These are phyloP conservation scores for Hanseniaspora nectarophila DNA, from an alignment of 805 yeast genomes.

Conservation along the genomic window DNA sequence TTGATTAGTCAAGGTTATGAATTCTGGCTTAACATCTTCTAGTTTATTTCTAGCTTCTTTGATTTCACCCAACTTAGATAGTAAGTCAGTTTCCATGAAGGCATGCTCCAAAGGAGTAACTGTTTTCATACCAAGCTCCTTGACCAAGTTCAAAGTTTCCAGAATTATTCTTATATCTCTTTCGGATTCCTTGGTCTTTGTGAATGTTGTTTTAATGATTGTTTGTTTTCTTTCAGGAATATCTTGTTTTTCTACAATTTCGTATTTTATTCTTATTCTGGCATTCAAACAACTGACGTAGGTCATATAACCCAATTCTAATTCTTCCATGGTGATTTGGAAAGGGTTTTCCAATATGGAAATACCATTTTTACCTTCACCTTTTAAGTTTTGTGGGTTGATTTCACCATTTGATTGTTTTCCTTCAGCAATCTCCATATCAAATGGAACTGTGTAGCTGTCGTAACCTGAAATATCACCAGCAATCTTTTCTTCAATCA, in stretches of 20 bases:
- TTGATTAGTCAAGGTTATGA: background rate
- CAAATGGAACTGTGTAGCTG: background rate
- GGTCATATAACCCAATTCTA: slow-evolving; percentile 2
- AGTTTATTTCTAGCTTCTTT: slow-evolving; percentile 9
- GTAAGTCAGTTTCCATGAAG: slow-evolving; percentile 10
- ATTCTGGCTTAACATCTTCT: background rate
- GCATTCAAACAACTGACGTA: slow-evolving; percentile 2
- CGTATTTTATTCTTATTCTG: background rate
- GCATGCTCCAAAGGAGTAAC: slow-evolving; percentile 1
- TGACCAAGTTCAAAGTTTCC: slow-evolving; percentile 3
- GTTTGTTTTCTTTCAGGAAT: background rate
- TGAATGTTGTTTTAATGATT: background rate
- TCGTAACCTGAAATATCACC: slow-evolving; percentile 10
- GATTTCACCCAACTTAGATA: background rate
- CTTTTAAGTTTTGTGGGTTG: background rate
- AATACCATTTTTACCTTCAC: background rate
- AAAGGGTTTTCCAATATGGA: slow-evolving; percentile 11
- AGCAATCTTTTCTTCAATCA: background rate
- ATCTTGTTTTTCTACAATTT: background rate
- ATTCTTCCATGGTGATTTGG: slow-evolving; percentile 6
- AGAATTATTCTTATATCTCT: background rate
- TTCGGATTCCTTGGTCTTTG: background rate
- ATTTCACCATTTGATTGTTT: background rate
- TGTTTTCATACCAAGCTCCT: slow-evolving; percentile 7
- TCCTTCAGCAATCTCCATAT: background rate